Conservation (phyloP, 768 basidiomycete genomes). For the Tremella yokohamensis region DNA sequence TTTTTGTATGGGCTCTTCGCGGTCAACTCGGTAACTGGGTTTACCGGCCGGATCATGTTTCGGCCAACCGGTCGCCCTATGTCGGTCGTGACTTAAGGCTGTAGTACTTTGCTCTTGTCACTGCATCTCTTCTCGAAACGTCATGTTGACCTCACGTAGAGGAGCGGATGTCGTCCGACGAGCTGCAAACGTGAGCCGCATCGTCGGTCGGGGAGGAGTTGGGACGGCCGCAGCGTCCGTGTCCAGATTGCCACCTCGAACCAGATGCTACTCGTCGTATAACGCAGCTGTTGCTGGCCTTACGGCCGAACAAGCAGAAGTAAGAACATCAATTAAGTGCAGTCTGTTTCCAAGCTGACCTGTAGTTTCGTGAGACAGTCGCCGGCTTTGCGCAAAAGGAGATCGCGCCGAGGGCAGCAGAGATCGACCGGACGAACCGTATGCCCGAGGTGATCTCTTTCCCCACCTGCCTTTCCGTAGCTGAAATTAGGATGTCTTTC, state of each 20-base stretch:
- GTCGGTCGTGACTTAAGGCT: too few species aligned
- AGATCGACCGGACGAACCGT: constrained; percentile 79
- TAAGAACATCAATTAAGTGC: constrained; percentile 47
- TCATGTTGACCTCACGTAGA: too few species aligned
- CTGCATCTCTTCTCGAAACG: too few species aligned
- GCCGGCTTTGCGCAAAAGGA: constrained; percentile 75
- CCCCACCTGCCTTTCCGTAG: background rate
- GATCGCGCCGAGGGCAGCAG: constrained; percentile 76
- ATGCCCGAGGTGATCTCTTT: constrained; percentile 62
- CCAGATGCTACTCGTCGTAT: constrained; percentile 56
- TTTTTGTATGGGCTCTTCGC: too few species aligned
- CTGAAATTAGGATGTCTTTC: constrained; percentile 34
- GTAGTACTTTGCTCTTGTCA: too few species aligned
- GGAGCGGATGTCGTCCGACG: too few species aligned
- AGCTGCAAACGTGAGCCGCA: too few species aligned
- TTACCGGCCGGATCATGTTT: too few species aligned
- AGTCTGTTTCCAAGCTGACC: background rate
- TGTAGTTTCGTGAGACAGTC: constrained; percentile 76
- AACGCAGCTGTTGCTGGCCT: constrained; percentile 71
- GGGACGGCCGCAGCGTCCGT: too few species aligned
- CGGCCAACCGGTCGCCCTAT: too few species aligned
- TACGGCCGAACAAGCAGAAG: constrained; percentile 75
- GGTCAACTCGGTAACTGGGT: too few species aligned
- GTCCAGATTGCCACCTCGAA: background rate
- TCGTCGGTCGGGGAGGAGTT: too few species aligned